Evolutionary conservation across 305 asterid species (phyloP), one percentile per base, ranked within the genome.

Genomic region (Salvia sclarea): DNA sequence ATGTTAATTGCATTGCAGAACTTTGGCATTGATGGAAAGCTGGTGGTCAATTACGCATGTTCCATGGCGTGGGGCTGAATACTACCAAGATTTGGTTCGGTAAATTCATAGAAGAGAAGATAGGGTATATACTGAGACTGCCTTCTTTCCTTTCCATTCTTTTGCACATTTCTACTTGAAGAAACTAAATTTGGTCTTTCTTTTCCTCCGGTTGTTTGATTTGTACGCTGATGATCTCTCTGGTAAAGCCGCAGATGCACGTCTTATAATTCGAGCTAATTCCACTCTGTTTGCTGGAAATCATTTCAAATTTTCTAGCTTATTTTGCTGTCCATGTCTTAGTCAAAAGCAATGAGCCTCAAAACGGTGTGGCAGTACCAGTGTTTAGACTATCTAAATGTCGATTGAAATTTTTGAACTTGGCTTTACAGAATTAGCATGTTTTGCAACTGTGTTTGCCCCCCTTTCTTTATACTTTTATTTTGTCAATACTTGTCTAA

Each of bases 21-120:
- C 81, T 91, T 91, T 62, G 95, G 96, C 57, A 71, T 89, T 77
- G 95, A 91, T 71, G 98, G 98, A 20, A 89, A 89, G 77, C 77
- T 91, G 85, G 88, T 91, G 73, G 94, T 91, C 58, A 89, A 91
- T 60, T 91, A 89, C 69, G 96, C 98, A 2, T 87, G 86, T 80
- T 89, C 98, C 75, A 89, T 91, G 98, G 98, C 96, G 3, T 91
- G 96, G 98, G 98, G 91, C 6, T 83, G 74, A 80, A 54, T 60
- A 40, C 76, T 43, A 47, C 33, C 58, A 38, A 52, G 55, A 37
- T 61, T 18, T 45, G 62, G 54, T 56, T 14, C 54, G 22, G 41
- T 64, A 71, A 69, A 20, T 64, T 56, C 79, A 11, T 65, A 9
- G 17, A 44, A 53, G 68, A 69, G 69, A 61, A 70, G 49, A 70